phyloP scores from a whole-genome alignment of 768 basidiomycete genomes.

The Gautieria morchelliformis region DNA sequence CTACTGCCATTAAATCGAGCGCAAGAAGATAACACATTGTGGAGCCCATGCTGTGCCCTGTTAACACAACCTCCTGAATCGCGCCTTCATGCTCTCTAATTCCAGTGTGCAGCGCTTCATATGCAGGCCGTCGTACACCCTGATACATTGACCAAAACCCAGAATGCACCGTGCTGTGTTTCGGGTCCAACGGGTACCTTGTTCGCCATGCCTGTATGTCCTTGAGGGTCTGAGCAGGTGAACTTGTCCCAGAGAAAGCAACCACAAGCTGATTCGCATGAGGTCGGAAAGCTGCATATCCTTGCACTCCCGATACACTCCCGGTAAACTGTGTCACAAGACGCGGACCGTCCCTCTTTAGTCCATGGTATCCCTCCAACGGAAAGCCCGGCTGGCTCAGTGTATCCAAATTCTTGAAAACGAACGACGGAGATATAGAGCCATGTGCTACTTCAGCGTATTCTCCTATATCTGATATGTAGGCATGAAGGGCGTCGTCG shows the following conservation, averaged over 20 bases:
- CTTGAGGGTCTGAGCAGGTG: slow-evolving; percentile 33
- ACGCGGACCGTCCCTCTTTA: slow-evolving; percentile 11
- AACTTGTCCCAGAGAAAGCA: slow-evolving; percentile 42
- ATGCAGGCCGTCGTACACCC: slow-evolving; percentile 27
- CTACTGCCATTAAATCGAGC: slow-evolving; percentile 32
- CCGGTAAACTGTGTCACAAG: slow-evolving; percentile 34
- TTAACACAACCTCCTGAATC: slow-evolving; percentile 35
- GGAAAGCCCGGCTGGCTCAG: slow-evolving; percentile 37
- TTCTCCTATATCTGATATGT: slow-evolving; percentile 42
- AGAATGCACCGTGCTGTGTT: slow-evolving; percentile 32
- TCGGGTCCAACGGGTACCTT: slow-evolving; percentile 23
- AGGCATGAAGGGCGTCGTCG: slow-evolving; percentile 25
- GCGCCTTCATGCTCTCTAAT: slow-evolving; percentile 22
- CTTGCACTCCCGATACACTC: slow-evolving; percentile 33
- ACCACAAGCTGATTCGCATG: slow-evolving; percentile 37
- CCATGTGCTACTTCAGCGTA: slow-evolving; percentile 47
- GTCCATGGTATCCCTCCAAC: slow-evolving; percentile 35
- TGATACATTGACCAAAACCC: slow-evolving; percentile 47
- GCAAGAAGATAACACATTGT: slow-evolving; percentile 41
- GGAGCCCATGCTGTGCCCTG: slow-evolving; percentile 52
- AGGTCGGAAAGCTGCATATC: slow-evolving; percentile 37
- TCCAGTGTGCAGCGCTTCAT: slow-evolving; percentile 30
- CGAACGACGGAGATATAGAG: slow-evolving; percentile 29
- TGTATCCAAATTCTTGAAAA: slow-evolving; percentile 31
- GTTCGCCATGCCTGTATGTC: slow-evolving; percentile 34